A percentile compares a stretch with the other conserved stretches of the same genome.
These are phyloP conservation scores for Pseudonitzschia pungens DNA, from an alignment of 108 stramenopile species.

Conservation along the genomic window DNA sequence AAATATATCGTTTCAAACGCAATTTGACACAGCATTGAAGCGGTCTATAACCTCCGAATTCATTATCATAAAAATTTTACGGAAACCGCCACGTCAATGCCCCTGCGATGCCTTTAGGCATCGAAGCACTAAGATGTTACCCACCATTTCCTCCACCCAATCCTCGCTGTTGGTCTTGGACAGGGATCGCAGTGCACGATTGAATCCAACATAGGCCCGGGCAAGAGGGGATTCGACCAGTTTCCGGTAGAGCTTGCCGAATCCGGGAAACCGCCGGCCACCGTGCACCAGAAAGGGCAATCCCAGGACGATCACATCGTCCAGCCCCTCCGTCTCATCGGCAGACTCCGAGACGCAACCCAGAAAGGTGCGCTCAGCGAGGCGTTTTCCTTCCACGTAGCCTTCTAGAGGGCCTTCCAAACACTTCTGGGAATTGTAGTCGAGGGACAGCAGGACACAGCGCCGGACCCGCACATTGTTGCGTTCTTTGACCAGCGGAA, in stretches of 20 bases:
- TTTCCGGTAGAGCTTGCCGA: conserved; percentile 16
- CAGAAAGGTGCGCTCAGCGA: conserved; percentile 8
- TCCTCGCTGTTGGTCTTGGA: conserved; percentile 7
- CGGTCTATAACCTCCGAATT: too few species aligned
- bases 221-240: conserved; percentile 11
- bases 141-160: conserved; percentile 22
- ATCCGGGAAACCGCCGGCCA: conserved; percentile 23
- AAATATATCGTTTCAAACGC: neutral
- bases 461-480: neutral
- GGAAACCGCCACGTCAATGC: too few species aligned
- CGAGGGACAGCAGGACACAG: conserved; percentile 23
- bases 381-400: conserved; percentile 25
- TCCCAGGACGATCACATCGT: conserved; percentile 14
- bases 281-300: conserved; percentile 22
- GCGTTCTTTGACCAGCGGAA: neutral
- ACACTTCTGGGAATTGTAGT: conserved; percentile 11
- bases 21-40: too few species aligned
- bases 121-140: too few species aligned
- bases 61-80: too few species aligned
- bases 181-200: conserved; percentile 15
- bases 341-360: neutral
- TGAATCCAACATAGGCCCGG: conserved; percentile 15
- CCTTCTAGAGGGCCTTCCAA: conserved; percentile 28
- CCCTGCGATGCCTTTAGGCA: too few species aligned
- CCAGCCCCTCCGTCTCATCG: neutral